A percentile compares a stretch with the other conserved stretches of the same genome.
Conservation (phyloP, 2,329 filamentous ascomycete species). For the Aspergillus uvarum region DNA sequence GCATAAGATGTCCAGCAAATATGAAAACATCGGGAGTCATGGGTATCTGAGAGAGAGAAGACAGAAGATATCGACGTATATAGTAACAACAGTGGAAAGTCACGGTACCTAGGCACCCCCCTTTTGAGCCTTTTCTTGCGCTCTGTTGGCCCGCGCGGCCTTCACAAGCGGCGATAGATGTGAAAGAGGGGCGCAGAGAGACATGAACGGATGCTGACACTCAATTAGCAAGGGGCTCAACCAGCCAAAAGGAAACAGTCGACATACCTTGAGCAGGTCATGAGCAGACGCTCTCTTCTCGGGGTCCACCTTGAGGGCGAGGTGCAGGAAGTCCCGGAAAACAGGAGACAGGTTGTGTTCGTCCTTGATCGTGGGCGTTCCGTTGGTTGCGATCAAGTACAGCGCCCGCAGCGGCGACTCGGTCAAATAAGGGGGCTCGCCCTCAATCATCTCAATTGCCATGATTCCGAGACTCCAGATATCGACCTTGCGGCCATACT, state of each 20-base stretch:
- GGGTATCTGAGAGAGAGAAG: constrained; percentile 30
- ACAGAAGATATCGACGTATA: constrained; percentile 30
- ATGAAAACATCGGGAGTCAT: constrained; percentile 22
- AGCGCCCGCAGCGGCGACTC: constrained; percentile 90
- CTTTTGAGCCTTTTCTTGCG: constrained; percentile 78
- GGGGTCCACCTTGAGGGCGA: constrained; percentile 93
- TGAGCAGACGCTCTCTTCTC: constrained; percentile 95
- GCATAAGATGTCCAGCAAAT: constrained; percentile 19
- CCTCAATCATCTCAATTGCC: constrained; percentile 99
- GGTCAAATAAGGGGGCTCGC: constrained; percentile 93
- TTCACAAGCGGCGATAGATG: constrained; percentile 84
- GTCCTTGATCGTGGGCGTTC: constrained; percentile 92
- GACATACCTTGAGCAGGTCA: constrained; percentile 82
- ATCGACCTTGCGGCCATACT: constrained; percentile 97
- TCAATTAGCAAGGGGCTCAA: constrained; percentile 17
- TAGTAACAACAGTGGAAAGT: constrained; percentile 25
- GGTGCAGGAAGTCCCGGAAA: constrained; percentile 88
- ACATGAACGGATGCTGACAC: constrained; percentile 75
- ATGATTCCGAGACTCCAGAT: constrained; percentile 99
- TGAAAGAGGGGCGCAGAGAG: constrained; percentile 67
- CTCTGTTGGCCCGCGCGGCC: constrained; percentile 79
- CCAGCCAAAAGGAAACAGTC: not conserved
- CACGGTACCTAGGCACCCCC: constrained; percentile 37
- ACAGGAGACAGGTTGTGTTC: constrained; percentile 76
- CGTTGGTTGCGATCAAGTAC: constrained; percentile 95